Evolutionary conservation across 2,329 filamentous ascomycete genomes (phyloP).

Genomic region (Penicillium hordei): DNA sequence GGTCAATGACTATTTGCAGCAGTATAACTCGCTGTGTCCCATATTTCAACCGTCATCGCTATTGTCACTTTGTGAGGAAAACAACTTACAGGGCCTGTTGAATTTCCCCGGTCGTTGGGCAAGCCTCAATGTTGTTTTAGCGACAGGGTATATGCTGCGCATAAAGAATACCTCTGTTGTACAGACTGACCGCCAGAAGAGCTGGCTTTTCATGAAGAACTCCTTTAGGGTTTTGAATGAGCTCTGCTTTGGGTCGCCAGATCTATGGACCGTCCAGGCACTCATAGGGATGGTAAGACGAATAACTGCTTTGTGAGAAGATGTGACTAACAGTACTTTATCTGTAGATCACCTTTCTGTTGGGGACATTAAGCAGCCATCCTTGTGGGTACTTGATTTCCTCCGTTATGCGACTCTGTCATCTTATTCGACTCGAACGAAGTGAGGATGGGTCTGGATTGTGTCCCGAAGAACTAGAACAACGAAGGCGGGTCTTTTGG

Average conservation of each 20-base stretch:
- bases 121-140: neutral
- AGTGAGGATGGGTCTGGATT: neutral
- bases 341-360: neutral
- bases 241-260: neutral
- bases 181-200: neutral
- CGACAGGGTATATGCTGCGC: neutral
- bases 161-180: neutral
- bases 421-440: neutral
- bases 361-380: neutral
- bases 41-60: neutral
- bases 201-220: neutral
- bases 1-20: neutral
- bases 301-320: too few species aligned
- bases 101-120: neutral
- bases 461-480: neutral
- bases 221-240: neutral
- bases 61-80: neutral
- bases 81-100: neutral
- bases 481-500: neutral
- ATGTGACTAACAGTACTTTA: neutral
- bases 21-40: neutral
- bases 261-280: neutral
- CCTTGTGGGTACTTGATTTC: neutral
- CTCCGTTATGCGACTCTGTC: neutral
- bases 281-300: neutral